Evolutionary conservation across 306 rosid species (phyloP).

Genomic region (Pyrus pyrifolia): DNA sequence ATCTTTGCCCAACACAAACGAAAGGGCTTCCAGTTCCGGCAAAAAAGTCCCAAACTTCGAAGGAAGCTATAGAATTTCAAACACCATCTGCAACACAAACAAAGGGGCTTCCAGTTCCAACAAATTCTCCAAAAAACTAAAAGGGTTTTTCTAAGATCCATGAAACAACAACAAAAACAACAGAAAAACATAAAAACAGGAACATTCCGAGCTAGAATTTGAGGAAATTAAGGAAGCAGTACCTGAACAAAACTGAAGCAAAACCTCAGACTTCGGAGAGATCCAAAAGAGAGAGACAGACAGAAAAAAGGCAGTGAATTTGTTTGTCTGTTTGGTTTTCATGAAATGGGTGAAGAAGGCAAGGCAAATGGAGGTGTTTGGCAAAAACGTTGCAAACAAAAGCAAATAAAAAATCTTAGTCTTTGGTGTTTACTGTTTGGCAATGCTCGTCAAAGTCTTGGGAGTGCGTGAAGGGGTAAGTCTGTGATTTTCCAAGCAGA

Average conservation of each 20-base stretch:
- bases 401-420: not conserved
- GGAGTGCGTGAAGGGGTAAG: not conserved
- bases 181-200: not conserved
- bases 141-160: not conserved
- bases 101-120: not conserved
- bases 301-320: not conserved
- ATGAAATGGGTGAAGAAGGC: not conserved
- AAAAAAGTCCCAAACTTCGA: slow-evolving; percentile 11
- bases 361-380: not conserved
- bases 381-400: not conserved
- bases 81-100: slow-evolving; percentile 24
- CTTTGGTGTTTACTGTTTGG: not conserved
- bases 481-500: not conserved
- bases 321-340: not conserved
- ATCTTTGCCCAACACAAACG: slow-evolving; percentile 20
- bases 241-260: not conserved
- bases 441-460: not conserved
- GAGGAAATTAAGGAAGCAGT: not conserved
- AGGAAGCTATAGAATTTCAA: not conserved
- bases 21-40: slow-evolving; percentile 2
- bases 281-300: not conserved
- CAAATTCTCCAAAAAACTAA: not conserved
- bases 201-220: not conserved
- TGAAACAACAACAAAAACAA: not conserved
- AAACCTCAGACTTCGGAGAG: not conserved